phyloP scores from a whole-genome alignment of 2,329 filamentous ascomycete genomes.

The Colletotrichum limetticola region DNA sequence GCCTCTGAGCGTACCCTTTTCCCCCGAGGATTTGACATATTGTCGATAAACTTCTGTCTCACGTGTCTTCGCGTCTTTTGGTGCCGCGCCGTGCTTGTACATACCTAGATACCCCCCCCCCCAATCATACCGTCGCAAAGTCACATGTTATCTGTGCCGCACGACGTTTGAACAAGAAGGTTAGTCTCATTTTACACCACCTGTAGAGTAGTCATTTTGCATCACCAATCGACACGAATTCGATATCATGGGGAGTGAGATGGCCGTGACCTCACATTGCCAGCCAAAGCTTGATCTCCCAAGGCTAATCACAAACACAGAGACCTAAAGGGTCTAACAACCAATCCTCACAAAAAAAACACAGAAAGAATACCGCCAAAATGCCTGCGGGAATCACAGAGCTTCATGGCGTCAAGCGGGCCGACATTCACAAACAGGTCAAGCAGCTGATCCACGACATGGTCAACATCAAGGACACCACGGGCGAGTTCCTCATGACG shows the following conservation, averaged over 20 bases:
- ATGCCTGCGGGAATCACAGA: conserved; percentile 49
- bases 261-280: background rate
- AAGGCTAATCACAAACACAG: background rate
- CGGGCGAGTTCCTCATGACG: conserved; percentile 77
- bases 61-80: background rate
- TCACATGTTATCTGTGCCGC: background rate
- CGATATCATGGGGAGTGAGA: background rate
- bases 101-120: background rate
- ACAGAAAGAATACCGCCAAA: conserved; percentile 7
- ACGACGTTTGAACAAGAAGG: background rate
- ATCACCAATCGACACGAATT: background rate
- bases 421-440: conserved; percentile 66
- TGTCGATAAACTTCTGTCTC: background rate
- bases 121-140: background rate
- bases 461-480: conserved; percentile 80
- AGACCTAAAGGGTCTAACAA: background rate
- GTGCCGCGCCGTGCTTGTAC: background rate
- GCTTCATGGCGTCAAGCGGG: conserved; percentile 57
- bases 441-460: conserved; percentile 77
- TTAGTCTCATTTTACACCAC: background rate
- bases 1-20: background rate
- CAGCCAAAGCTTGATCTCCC: background rate
- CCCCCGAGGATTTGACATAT: background rate
- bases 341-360: background rate
- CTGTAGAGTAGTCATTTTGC: background rate